A percentile compares a stretch with the other conserved stretches of the same genome.
phyloP scores from a whole-genome alignment of 148 eudicot species.

The Chenopodium suecicum region DNA sequence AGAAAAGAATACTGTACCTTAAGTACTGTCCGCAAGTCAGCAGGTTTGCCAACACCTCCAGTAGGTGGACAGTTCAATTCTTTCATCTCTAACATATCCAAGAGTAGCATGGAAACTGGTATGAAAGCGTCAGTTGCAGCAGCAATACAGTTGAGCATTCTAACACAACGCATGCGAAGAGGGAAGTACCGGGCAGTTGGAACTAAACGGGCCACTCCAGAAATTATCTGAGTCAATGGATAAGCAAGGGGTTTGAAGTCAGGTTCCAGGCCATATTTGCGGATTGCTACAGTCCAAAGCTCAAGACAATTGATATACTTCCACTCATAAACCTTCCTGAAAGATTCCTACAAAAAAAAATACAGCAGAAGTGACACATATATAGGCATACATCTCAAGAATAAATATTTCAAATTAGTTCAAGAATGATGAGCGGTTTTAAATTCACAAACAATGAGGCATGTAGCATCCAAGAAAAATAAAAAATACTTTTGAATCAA shows the following conservation, averaged over 20 bases:
- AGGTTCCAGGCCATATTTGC: slow-evolving; percentile 70
- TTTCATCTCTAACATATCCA: slow-evolving; percentile 95
- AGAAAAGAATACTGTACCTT: slow-evolving; percentile 49
- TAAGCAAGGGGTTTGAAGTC: slow-evolving; percentile 89
- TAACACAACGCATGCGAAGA: slow-evolving; percentile 84
- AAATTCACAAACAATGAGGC: not conserved
- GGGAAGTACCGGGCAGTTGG: slow-evolving; percentile 95
- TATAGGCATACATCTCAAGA: slow-evolving; percentile 2
- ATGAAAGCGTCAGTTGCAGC: slow-evolving; percentile 74
- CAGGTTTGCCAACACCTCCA: slow-evolving; percentile 91
- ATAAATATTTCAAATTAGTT: not conserved
- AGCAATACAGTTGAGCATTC: slow-evolving; percentile 91
- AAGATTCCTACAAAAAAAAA: slow-evolving; percentile 53
- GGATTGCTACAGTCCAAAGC: slow-evolving; percentile 95
- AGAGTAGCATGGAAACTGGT: slow-evolving; percentile 79
- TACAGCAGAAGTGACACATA: not conserved
- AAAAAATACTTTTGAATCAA: not conserved
- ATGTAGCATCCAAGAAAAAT: not conserved
- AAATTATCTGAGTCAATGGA: slow-evolving; percentile 94
- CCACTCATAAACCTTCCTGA: slow-evolving; percentile 90
- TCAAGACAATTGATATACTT: slow-evolving; percentile 90
- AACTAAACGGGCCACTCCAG: slow-evolving; percentile 82
- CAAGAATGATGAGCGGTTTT: not conserved
- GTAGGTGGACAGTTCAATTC: slow-evolving; percentile 81
- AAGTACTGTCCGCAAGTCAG: slow-evolving; percentile 61